These are phyloP conservation scores for Neonectria coccinea DNA, from an alignment of 2,329 filamentous ascomycete genomes.

Conservation along the genomic window DNA sequence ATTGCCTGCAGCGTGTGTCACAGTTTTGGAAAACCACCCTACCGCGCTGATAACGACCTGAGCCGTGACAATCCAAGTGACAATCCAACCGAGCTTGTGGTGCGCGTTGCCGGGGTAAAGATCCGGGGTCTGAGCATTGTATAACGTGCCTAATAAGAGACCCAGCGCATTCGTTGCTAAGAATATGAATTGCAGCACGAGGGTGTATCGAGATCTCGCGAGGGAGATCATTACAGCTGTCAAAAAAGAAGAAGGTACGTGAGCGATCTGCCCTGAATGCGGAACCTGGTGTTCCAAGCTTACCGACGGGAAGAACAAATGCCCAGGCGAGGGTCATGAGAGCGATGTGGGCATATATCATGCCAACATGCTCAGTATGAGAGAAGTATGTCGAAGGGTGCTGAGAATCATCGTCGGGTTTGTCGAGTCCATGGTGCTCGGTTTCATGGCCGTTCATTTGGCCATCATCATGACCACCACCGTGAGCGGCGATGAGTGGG, in stretches of 20 bases:
- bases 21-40: slow-evolving; percentile 63
- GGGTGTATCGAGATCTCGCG: slow-evolving; percentile 78
- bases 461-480: slow-evolving; percentile 31
- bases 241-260: slow-evolving; percentile 10
- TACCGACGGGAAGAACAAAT: slow-evolving; percentile 78
- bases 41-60: slow-evolving; percentile 78
- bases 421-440: slow-evolving; percentile 33
- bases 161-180: slow-evolving; percentile 72
- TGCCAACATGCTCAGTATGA: slow-evolving; percentile 61
- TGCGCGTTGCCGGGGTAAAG: slow-evolving; percentile 91
- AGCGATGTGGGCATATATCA: slow-evolving; percentile 77
- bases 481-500: slow-evolving; percentile 40
- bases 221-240: slow-evolving; percentile 88
- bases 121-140: slow-evolving; percentile 85
- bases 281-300: slow-evolving; percentile 47
- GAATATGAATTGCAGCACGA: slow-evolving; percentile 77
- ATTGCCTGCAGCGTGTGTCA: slow-evolving; percentile 9
- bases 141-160: slow-evolving; percentile 74
- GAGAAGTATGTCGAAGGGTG: slow-evolving; percentile 70
- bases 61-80: slow-evolving; percentile 76
- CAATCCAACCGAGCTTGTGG: slow-evolving; percentile 87
- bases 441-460: slow-evolving; percentile 25
- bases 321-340: slow-evolving; percentile 80
- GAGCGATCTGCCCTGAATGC: slow-evolving; percentile 16
- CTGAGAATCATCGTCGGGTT: slow-evolving; percentile 45